Evolutionary conservation across 2,329 filamentous ascomycete genomes (phyloP), one percentile per base, ranked within the genome.

Genomic region (Hansfordia pulvinata): DNA sequence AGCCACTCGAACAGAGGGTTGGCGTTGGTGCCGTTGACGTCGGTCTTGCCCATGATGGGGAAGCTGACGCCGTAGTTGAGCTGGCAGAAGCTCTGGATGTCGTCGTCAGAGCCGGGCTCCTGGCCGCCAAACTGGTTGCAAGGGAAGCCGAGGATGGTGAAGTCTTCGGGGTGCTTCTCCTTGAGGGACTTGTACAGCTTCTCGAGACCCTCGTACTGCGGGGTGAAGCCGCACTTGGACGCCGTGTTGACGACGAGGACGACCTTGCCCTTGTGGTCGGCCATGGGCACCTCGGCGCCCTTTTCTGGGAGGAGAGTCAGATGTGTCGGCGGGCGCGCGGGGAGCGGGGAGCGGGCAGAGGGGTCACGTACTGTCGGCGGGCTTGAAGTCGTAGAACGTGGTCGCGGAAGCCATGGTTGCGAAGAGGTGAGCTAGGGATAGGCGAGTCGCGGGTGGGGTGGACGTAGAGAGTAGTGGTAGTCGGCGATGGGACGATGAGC

Each of bases 161-260:
- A 90, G 46, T 85, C 68, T 38, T 83, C 73, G 17, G 54, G 68
- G 62, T 92, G 62, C 46, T 71, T 64, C 39, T 62, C 62, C 42
- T 71, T 73, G 49, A 94, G 45, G 31, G 63, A 57, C 54, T 93
- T 81, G 72, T 93, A 93, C 37, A 98, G 71, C 47, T 71, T 77
- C 62, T 98, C 86, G 27, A 98, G 80, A 17, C 81, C 83, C 36
- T 71, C 76, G 58, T 90, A 94, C 59, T 98, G 90, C 9, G 85
- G 85, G 3, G 90, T 96, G 72, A 96, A 96, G 53, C 90, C 88
- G 65, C 90, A 98, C 64, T 96, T 94, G 53, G 83, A 93, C 41
- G 90, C 90, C 2, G 88, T 94, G 73, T 98, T 98, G 60, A 98
- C 85, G 45, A 93, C 67, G 34, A 98, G 77, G 43, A 96, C 73